Base-by-base conservation (phyloP, 768 basidiomycete species). In the Mycena vulgaris region DNA sequence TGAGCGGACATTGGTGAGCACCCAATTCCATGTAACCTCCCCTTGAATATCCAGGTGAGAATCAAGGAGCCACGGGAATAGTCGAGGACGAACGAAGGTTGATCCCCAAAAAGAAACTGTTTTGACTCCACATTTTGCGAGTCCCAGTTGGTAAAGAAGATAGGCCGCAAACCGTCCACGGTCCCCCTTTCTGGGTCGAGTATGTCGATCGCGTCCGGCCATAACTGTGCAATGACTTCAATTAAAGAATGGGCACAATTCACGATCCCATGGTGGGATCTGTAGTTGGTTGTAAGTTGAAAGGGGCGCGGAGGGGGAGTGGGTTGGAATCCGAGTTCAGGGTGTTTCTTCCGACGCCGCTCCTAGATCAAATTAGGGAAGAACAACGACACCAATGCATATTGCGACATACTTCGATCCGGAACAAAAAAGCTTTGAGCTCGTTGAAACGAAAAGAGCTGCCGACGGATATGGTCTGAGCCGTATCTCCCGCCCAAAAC, bases 401-500 rank as follows among this genome's bases (percentile, higher is more conserved):
- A 10, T 30, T 39, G 33, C 3, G 42, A 23, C 79, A 37, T 58
- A 91, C 93, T 81, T 94, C 91, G 3, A 89, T 76, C 47, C 90
- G 84, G 68, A 86, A 88, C 31, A 92, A 71, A 71, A 92, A 92
- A 1, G 92, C 87, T 75, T 90, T 93, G 55, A 94, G 75, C 49
- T 93, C 91, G 62, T 90, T 81, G 76, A 94, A 94, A 5, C 89
- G 82, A 72, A 94, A 94, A 0, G 91, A 86, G 70, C 90, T 92
- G 2, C 93, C 93, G 0, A 87, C 85, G 0, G 91, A 89, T 37
- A 94, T 94, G 0, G 93, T 92, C 71, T 94, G 93, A 0, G 93
- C 92, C 0, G 93, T 93, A 74, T 94, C 93, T 0, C 93, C 93
- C 1, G 92, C 93, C 91, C 91, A 93, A 68, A 93, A 91, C 16